Evolutionary conservation across 2,329 filamentous ascomycete species (phyloP).

Genomic region (Plectosphaerella cucumerina): DNA sequence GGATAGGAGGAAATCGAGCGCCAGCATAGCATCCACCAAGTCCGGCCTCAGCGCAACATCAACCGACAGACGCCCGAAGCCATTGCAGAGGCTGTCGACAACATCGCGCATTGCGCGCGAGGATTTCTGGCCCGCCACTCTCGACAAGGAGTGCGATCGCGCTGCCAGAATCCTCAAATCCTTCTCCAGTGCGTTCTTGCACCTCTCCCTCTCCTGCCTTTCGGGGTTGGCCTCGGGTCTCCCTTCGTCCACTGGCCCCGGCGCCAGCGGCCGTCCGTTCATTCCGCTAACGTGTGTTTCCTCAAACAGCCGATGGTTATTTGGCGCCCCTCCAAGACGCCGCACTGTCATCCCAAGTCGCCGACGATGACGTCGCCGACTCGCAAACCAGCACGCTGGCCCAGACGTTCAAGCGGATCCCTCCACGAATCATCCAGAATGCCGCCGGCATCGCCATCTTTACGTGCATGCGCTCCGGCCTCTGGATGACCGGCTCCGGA

Average conservation of each 20-base stretch:
- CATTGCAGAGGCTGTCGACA: slow-evolving; percentile 58
- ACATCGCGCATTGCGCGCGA: slow-evolving; percentile 65
- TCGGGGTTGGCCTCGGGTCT: not conserved
- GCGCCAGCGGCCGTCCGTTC: not conserved
- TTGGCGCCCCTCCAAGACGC: slow-evolving; percentile 39
- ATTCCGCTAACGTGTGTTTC: not conserved
- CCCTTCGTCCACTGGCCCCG: slow-evolving; percentile 11
- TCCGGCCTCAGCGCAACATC: slow-evolving; percentile 32
- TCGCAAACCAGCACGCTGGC: slow-evolving; percentile 31
- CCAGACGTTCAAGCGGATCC: slow-evolving; percentile 74
- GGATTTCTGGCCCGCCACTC: slow-evolving; percentile 78
- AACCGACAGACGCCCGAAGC: slow-evolving; percentile 48
- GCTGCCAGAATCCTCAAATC: slow-evolving; percentile 83
- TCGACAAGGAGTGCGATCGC: slow-evolving; percentile 90
- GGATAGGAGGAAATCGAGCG: slow-evolving; percentile 36
- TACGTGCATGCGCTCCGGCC: slow-evolving; percentile 88
- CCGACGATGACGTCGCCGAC: not conserved
- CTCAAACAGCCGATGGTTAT: slow-evolving; percentile 48
- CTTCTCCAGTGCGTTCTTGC: slow-evolving; percentile 68
- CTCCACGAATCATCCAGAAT: slow-evolving; percentile 77
- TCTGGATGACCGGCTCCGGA: slow-evolving; percentile 88
- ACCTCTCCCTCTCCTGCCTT: not conserved
- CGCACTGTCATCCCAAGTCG: slow-evolving; percentile 18
- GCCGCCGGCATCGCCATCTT: slow-evolving; percentile 90
- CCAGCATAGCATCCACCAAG: slow-evolving; percentile 20